phyloP scores from a whole-genome alignment of 164 flowering plant genomes.

The Macadamia tetraphylla region DNA sequence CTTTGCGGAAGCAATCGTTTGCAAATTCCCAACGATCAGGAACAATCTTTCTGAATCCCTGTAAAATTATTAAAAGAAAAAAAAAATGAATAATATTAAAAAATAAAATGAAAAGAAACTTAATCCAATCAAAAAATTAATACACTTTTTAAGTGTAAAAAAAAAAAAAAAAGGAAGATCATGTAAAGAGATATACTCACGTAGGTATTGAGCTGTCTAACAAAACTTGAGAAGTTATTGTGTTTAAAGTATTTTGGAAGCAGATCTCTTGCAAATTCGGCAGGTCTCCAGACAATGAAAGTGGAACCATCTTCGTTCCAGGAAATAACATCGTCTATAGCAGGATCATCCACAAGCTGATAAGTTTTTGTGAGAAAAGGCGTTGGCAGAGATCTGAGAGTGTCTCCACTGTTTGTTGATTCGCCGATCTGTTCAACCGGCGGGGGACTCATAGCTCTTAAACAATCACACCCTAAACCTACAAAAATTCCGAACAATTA shows the following conservation, averaged over 20 bases:
- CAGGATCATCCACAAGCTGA: neutral
- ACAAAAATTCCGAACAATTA: neutral
- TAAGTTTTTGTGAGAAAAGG: neutral
- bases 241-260: neutral
- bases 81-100: neutral
- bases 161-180: neutral
- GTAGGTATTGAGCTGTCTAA: neutral
- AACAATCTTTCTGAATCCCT: constrained; percentile 71
- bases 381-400: neutral
- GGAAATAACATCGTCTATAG: neutral
- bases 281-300: neutral
- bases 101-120: neutral
- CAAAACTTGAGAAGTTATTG: neutral
- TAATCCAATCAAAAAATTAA: neutral
- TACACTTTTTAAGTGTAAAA: neutral
- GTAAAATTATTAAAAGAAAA: neutral
- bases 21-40: constrained; percentile 94
- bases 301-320: neutral
- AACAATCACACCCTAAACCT: neutral
- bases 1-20: constrained; percentile 61
- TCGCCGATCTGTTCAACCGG: constrained; percentile 1
- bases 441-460: neutral
- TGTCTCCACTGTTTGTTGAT: neutral
- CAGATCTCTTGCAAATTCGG: neutral
- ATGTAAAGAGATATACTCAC: neutral